Conservation (phyloP, 495 filamentous ascomycete species). For the Parathielavia hyrcaniae region DNA sequence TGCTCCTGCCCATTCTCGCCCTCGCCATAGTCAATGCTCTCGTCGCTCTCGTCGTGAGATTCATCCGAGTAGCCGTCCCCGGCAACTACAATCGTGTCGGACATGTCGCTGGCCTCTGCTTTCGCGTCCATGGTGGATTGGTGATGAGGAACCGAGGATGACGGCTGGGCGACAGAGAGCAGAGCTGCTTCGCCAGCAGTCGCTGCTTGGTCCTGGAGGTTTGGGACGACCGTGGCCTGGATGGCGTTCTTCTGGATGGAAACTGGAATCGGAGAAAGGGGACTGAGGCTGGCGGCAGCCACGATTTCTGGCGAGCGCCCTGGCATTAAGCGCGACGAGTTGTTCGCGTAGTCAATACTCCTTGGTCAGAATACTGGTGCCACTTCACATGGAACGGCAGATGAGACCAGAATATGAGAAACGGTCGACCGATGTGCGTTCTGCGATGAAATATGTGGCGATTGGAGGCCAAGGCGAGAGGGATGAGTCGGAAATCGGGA, state of each 20-base stretch:
- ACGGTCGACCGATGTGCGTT: too few species aligned
- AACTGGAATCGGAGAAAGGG: conserved; percentile 26
- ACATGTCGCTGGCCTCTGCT: conserved; percentile 14
- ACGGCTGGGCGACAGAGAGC: conserved; percentile 4
- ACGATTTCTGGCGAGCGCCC: conserved; percentile 31
- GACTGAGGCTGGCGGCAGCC: conserved; percentile 38
- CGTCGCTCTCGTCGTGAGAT: conserved; percentile 26
- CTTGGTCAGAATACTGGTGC: background rate
- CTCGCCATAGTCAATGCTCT: conserved; percentile 35
- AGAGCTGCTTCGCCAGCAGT: conserved; percentile 15
- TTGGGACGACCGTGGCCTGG: conserved; percentile 28
- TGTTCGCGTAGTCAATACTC: background rate
- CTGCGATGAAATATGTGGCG: too few species aligned
- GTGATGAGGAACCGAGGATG: background rate
- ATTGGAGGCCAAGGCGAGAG: too few species aligned
- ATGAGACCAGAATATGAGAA: too few species aligned
- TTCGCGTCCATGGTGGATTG: conserved; percentile 18
- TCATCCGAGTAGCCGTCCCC: conserved; percentile 26
- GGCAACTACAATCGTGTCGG: conserved; percentile 32
- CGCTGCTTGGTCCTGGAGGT: conserved; percentile 36
- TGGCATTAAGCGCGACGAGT: conserved; percentile 30
- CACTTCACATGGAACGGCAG: background rate
- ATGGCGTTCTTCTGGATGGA: conserved; percentile 27
- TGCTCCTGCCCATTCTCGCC: conserved; percentile 18
- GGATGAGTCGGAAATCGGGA: background rate